Evolutionary conservation across 768 basidiomycete genomes (phyloP).

Genomic region (Macrocybe gigantea): DNA sequence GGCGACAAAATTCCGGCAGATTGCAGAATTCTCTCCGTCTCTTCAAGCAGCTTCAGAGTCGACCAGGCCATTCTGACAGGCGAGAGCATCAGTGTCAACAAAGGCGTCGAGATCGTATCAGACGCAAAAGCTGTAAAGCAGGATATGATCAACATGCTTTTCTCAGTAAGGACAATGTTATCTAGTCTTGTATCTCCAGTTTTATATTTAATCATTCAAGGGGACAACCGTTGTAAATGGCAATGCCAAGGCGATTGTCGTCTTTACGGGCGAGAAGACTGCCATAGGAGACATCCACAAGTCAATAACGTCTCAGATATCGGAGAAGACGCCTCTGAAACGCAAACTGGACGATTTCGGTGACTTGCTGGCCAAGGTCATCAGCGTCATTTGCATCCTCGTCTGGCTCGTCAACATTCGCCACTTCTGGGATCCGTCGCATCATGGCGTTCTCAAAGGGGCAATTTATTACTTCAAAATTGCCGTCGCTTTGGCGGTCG

Average conservation of each 20-base stretch:
- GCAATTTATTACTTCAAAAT: slow-evolving; percentile 99
- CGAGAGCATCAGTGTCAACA: slow-evolving; percentile 86
- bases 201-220: slow-evolving; percentile 28
- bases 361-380: slow-evolving; percentile 96
- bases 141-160: slow-evolving; percentile 96
- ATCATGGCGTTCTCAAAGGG: slow-evolving; percentile 86
- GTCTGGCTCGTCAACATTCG: slow-evolving; percentile 98
- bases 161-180: slow-evolving; percentile 54
- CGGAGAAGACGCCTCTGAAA: slow-evolving; percentile 95
- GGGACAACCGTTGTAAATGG: slow-evolving; percentile 97
- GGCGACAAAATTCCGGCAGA: slow-evolving; percentile 97
- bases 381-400: slow-evolving; percentile 92
- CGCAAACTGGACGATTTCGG: slow-evolving; percentile 98
- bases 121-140: slow-evolving; percentile 89
- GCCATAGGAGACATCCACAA: slow-evolving; percentile 98
- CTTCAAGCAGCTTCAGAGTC: slow-evolving; percentile 89
- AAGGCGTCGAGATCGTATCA: slow-evolving; percentile 58
- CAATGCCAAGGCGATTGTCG: slow-evolving; percentile 80
- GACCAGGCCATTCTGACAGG: slow-evolving; percentile 98
- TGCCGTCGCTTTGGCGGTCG: slow-evolving; percentile 97
- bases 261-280: slow-evolving; percentile 79
- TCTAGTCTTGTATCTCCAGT: background rate
- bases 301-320: slow-evolving; percentile 89
- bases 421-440: slow-evolving; percentile 94
- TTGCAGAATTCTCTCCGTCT: slow-evolving; percentile 82